These are phyloP conservation scores for Hamamelis virginiana DNA, from an alignment of 164 flowering plant genomes.

Conservation along the genomic window DNA sequence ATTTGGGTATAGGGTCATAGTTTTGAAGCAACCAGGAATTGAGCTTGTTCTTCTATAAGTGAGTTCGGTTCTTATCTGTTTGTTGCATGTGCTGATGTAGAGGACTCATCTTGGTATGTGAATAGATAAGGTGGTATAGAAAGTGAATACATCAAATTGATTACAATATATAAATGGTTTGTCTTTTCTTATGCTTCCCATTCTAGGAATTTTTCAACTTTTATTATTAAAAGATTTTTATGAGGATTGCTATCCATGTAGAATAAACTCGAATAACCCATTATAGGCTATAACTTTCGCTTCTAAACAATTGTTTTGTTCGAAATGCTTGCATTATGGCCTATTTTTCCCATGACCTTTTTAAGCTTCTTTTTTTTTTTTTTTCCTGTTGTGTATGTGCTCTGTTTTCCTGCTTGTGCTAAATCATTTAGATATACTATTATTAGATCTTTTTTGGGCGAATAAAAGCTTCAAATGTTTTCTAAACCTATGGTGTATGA, in stretches of 20 bases:
- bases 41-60: constrained; percentile 31
- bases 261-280: not conserved
- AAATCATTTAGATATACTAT: not conserved
- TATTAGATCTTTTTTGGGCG: too few species aligned
- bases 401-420: not conserved
- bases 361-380: not conserved
- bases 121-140: constrained; percentile 65
- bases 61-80: constrained; percentile 39
- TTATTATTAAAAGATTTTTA: not conserved
- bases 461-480: too few species aligned
- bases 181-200: not conserved
- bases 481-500: too few species aligned
- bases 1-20: constrained; percentile 43
- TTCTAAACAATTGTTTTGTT: not conserved
- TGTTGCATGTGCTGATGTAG: constrained; percentile 54
- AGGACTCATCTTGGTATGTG: constrained; percentile 47
- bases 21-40: constrained; percentile 26
- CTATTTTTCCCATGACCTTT: not conserved
- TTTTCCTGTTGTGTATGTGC: not conserved
- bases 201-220: not conserved
- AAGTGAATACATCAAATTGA: constrained; percentile 39
- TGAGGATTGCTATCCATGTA: not conserved
- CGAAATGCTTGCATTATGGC: not conserved
- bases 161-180: constrained; percentile 10
- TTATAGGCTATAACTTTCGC: not conserved